Conservation (phyloP, 208 protist genomes). For the Leishmania aethiopica region DNA sequence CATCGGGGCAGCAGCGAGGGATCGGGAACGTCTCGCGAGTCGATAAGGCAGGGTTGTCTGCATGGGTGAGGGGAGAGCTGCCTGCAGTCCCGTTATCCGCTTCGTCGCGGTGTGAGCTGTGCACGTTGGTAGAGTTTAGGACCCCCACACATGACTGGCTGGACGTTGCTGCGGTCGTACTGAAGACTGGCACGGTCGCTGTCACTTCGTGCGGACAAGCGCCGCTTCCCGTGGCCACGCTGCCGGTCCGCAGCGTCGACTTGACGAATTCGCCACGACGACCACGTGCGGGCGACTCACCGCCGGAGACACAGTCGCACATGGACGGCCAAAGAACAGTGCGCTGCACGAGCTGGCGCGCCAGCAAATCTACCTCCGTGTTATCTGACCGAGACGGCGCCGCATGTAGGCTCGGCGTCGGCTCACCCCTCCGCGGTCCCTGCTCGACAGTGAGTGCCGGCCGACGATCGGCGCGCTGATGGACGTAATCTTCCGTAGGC, state of each 20-base stretch:
- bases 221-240: neutral
- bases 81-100: slow-evolving; percentile 28
- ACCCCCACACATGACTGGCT: neutral
- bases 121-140: neutral
- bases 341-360: neutral
- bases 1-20: slow-evolving; percentile 47
- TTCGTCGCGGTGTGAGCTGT: slow-evolving; percentile 14
- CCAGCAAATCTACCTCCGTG: neutral
- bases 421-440: neutral
- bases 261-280: slow-evolving; percentile 1
- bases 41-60: neutral
- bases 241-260: neutral
- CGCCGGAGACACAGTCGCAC: too few species aligned
- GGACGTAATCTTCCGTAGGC: too few species aligned
- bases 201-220: neutral
- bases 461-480: neutral
- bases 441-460: neutral
- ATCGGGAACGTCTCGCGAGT: slow-evolving; percentile 68
- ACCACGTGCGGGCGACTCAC: neutral
- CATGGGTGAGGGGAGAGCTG: slow-evolving; percentile 13
- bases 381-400: neutral
- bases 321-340: neutral
- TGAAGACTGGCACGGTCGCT: neutral
- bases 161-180: neutral
- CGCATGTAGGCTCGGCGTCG: too few species aligned